Evolutionary conservation across 768 basidiomycete genomes (phyloP).

Genomic region (Sporobolomyces pararoseus): DNA sequence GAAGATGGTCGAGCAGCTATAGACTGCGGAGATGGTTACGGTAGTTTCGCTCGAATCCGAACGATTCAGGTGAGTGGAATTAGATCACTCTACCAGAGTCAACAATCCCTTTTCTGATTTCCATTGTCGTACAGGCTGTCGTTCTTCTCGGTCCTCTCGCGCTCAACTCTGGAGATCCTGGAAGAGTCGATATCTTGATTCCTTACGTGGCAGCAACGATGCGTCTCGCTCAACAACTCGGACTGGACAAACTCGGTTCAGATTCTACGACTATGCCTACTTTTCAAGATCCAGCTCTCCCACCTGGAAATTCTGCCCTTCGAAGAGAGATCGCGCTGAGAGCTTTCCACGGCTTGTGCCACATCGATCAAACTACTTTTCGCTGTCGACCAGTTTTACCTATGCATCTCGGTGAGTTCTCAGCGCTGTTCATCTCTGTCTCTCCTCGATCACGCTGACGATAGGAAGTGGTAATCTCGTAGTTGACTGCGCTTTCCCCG

Average conservation of each 20-base stretch:
- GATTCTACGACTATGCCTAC: slow-evolving; percentile 29
- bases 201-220: slow-evolving; percentile 16
- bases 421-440: too few species aligned
- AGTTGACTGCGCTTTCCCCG: slow-evolving; percentile 27
- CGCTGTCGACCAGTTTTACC: slow-evolving; percentile 26
- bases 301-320: background rate
- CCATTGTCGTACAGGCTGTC: slow-evolving; percentile 6
- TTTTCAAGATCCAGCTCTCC: slow-evolving; percentile 21
- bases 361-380: slow-evolving; percentile 33
- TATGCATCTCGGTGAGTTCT: slow-evolving; percentile 11
- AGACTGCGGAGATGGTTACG: slow-evolving; percentile 25
- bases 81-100: background rate
- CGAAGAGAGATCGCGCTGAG: slow-evolving; percentile 26
- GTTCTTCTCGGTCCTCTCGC: slow-evolving; percentile 25
- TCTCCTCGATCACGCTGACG: too few species aligned
- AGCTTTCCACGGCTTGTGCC: slow-evolving; percentile 17
- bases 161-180: slow-evolving; percentile 27
- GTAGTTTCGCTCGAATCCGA: slow-evolving; percentile 1
- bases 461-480: background rate
- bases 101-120: background rate
- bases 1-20: slow-evolving; percentile 23
- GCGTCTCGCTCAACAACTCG: slow-evolving; percentile 23
- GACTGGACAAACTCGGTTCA: slow-evolving; percentile 34
- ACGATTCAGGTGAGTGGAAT: slow-evolving; percentile 9
- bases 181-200: slow-evolving; percentile 17